A percentile compares a stretch with the other conserved stretches of the same genome.
Evolutionary conservation across 768 basidiomycete species (phyloP).

Genomic region (Suillus spraguei): DNA sequence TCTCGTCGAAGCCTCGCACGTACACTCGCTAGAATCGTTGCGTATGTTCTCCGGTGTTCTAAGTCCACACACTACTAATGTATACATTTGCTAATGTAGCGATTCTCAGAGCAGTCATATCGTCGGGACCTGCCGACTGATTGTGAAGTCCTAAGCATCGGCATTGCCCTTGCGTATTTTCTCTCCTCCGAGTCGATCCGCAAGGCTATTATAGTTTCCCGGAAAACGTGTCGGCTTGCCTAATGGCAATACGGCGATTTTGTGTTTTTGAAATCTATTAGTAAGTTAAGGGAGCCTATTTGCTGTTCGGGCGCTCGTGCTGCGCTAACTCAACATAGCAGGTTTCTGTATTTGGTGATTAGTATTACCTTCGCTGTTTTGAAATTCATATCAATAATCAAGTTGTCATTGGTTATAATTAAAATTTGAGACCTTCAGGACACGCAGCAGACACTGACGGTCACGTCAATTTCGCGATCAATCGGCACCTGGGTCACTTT

Average conservation of each 20-base stretch:
- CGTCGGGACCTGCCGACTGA: conserved; percentile 17
- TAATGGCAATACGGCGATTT: conserved; percentile 10
- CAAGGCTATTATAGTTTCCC: conserved; percentile 11
- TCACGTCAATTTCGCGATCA: conserved; percentile 10
- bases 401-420: conserved; percentile 1
- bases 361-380: conserved; percentile 4
- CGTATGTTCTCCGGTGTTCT: conserved; percentile 10
- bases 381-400: conserved; percentile 5
- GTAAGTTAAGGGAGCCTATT: conserved; percentile 29
- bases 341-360: conserved; percentile 7
- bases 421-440: conserved; percentile 1
- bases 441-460: conserved; percentile 2
- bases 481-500: background rate
- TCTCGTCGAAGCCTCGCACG: conserved; percentile 21
- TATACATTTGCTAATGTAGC: conserved; percentile 4
- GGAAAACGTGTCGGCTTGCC: conserved; percentile 8
- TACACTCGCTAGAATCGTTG: conserved; percentile 4
- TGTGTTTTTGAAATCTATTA: conserved; percentile 15
- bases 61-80: conserved; percentile 9
- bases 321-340: conserved; percentile 19
- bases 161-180: conserved; percentile 15
- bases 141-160: conserved; percentile 12
- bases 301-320: conserved; percentile 21
- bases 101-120: background rate
- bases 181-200: conserved; percentile 17